Base-by-base conservation (phyloP, 345 rosid species). In the Populus simonii region DNA sequence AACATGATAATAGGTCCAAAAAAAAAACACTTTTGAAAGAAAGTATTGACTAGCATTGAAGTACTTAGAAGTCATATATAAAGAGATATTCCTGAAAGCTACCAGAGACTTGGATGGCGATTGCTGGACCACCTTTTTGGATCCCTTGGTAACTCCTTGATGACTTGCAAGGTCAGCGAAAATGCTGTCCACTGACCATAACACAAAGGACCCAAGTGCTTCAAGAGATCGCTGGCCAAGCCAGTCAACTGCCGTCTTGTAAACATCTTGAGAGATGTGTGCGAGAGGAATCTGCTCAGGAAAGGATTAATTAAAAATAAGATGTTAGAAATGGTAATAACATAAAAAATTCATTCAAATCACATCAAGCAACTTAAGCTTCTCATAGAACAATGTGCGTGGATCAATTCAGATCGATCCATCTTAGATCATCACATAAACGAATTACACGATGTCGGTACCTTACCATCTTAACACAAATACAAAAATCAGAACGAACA, bases 91-190 rank as follows among this genome's bases (percentile, higher is more conserved):
- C 13, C 27, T 59, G 63, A 59, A 67, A 36, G 45, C 41, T 49
- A 74, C 76, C 76, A 13, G 76, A 62, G 76, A 59, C 53, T 61
- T 74, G 17, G 76, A 62, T 61, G 76, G 76, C 13, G 66, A 43
- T 74, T 38, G 68, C 53, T 74, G 76, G 53, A 16, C 35, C 11
- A 29, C 9, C 29, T 74, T 74, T 74, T 18, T 74, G 27, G 76
- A 74, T 59, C 49, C 67, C 76, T 73, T 73, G 33, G 76, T 20
- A 73, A 29, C 51, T 2, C 55, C 69, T 62, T 55, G 76, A 63
- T 62, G 76, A 62, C 49, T 57, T 47, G 39, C 38, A 38, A 73
- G 20, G 35, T 61, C 69, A 7, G 25, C 41, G 41, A 74, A 62
- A 22, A 74, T 74, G 51, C n/a, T 39, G 39, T 74, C 76, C 66